Conservation (phyloP, 345 rosid species). For the Hibiscus tridactylites region DNA sequence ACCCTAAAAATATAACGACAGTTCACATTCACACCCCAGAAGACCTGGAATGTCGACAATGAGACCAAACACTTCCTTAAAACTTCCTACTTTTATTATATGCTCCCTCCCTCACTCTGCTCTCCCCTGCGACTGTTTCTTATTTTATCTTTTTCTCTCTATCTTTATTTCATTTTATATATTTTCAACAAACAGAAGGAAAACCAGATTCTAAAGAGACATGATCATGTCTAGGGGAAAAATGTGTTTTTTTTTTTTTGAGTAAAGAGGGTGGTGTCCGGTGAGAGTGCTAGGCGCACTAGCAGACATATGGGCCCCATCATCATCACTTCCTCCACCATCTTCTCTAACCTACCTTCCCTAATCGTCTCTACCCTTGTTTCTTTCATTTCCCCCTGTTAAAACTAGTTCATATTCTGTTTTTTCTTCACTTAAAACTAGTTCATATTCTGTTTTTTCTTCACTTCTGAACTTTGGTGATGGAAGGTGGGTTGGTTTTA, state of each 20-base stretch:
- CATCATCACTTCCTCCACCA: slow-evolving; percentile 56
- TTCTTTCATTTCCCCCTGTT: neutral
- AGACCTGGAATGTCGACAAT: neutral
- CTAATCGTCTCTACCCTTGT: neutral
- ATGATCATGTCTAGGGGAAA: slow-evolving; percentile 32
- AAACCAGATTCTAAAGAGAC: slow-evolving; percentile 33
- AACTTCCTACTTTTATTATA: no score
- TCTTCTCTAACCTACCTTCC: slow-evolving; percentile 4
- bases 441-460: neutral
- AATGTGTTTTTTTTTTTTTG: neutral
- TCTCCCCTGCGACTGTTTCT: neutral
- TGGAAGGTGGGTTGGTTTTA: slow-evolving; percentile 34
- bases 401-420: neutral
- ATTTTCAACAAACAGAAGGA: slow-evolving; percentile 26
- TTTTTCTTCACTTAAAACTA: slow-evolving; percentile 5
- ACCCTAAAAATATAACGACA: neutral
- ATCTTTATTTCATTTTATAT: neutral
- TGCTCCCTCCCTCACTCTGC: neutral
- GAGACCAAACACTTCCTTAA: neutral
- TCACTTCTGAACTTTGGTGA: slow-evolving; percentile 13
- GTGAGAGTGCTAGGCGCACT: slow-evolving; percentile 72
- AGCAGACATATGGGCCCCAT: slow-evolving; percentile 44
- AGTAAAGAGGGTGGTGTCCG: slow-evolving; percentile 12
- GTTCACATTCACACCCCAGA: neutral
- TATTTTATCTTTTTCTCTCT: neutral